phyloP scores from a whole-genome alignment of 129 eudicot genomes.

The Calendula officinalis region DNA sequence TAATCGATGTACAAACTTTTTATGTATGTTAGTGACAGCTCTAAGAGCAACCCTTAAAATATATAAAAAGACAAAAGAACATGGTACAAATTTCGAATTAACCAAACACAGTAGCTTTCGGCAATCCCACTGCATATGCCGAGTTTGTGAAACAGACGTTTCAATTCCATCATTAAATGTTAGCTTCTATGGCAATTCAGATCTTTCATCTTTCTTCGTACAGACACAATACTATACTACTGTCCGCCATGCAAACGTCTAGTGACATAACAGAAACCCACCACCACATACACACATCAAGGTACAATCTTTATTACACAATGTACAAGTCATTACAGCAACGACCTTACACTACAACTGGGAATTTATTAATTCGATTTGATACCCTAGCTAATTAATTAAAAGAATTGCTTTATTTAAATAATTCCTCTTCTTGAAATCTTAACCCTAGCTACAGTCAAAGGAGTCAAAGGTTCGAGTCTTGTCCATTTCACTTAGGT shows the following conservation, averaged over 20 bases:
- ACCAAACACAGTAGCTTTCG: conserved; percentile 38
- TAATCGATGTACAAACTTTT: no score
- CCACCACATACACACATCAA: conserved; percentile 21
- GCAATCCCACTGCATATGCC: conserved; percentile 46
- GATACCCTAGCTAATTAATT: background rate
- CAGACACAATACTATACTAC: conserved; percentile 17
- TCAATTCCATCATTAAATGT: conserved; percentile 42
- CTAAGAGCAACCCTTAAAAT: no score
- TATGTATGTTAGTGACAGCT: no score
- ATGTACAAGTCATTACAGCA: conserved; percentile 29
- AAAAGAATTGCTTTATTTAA: background rate
- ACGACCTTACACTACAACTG: conserved; percentile 5
- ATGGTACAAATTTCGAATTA: conserved; percentile 15
- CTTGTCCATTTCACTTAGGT: conserved; percentile 26
- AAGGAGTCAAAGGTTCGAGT: conserved; percentile 37
- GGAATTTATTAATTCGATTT: background rate
- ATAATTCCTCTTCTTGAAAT: conserved; percentile 14
- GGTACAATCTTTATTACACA: conserved; percentile 37
- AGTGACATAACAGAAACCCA: conserved; percentile 48
- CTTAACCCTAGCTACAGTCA: conserved; percentile 32
- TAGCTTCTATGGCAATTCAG: conserved; percentile 45
- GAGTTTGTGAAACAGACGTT: conserved; percentile 36
- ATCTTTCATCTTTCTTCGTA: conserved; percentile 40
- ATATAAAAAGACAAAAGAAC: background rate
- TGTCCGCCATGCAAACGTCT: conserved; percentile 31